phyloP scores from a whole-genome alignment of 768 basidiomycete species.

The Botryobasidium botryosum region DNA sequence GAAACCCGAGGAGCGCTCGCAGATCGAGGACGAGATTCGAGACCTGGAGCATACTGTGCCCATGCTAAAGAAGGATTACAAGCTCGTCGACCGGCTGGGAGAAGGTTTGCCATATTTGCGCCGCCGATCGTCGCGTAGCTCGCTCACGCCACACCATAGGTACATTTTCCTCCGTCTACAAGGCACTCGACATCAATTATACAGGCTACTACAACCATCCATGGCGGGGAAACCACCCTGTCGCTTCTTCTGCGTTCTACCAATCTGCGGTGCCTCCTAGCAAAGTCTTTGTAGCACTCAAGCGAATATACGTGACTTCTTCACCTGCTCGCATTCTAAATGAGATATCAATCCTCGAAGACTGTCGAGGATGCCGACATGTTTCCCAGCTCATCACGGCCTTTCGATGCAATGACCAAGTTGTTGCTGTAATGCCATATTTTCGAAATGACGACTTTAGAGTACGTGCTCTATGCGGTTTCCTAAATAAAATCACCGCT shows the following conservation, averaged over 20 bases:
- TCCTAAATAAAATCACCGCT: neutral
- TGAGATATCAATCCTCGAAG: constrained; percentile 80
- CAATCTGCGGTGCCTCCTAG: constrained; percentile 26
- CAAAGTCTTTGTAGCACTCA: constrained; percentile 73
- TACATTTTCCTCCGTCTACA: constrained; percentile 99
- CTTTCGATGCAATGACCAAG: constrained; percentile 78
- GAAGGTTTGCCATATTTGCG: constrained; percentile 30
- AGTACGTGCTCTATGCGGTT: constrained; percentile 30
- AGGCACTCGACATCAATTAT: constrained; percentile 68
- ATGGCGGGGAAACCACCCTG: constrained; percentile 54
- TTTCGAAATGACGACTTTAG: constrained; percentile 86
- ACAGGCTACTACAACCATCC: constrained; percentile 56
- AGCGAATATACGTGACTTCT: constrained; percentile 94
- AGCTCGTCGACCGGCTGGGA: constrained; percentile 75
- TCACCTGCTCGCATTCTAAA: constrained; percentile 84
- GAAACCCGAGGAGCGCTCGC: constrained; percentile 46
- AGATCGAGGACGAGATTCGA: constrained; percentile 61
- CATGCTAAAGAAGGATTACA: constrained; percentile 48
- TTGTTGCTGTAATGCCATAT: constrained; percentile 88
- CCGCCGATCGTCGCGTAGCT: neutral
- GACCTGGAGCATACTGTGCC: constrained; percentile 54
- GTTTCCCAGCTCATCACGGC: constrained; percentile 90
- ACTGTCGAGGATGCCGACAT: constrained; percentile 69
- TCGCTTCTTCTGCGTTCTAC: constrained; percentile 45
- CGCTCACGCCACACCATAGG: constrained; percentile 26